Base-by-base conservation (phyloP, 2,329 filamentous ascomycete genomes). In the Fusarium abutilonis region DNA sequence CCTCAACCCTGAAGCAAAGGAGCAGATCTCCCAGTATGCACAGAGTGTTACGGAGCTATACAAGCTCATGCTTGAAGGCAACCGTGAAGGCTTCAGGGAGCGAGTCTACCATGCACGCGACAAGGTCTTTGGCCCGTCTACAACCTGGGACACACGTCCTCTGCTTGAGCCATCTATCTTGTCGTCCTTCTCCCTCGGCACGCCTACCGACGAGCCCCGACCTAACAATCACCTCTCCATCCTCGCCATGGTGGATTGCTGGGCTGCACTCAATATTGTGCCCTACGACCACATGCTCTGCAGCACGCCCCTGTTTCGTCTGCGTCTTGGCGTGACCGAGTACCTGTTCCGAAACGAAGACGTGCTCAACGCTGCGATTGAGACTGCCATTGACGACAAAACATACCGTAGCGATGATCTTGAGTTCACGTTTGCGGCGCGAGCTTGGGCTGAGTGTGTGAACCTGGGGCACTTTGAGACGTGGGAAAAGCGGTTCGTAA, bases 261-360 rank as follows among this genome's bases (percentile, higher is more conserved):
- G 95, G 95, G 95, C 91, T 73, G 91, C 92, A 67, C 84, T 98
- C 41, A 90, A 88, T 31, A 99, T 97, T 70, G 90, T 96, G 43
- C 95, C 95, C 1, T 99, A 99, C 76, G 94, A 99, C 77, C 96
- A 99, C 80, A 99, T 99, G 93, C 96, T 99, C 68, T 99, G 95
- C 80, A 97, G 93, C 50, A 99, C 95, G 35, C 95, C 95, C 79
- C 86, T 98, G 42, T 99, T 99, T 81, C 90, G 95, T 46, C 86
- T 99, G 64, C 97, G 95, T 87, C 85, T 99, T 31, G 95, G 95
- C 53, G 96, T 97, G n/a, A 94, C 93, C 1, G 95, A 99, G 78
- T 94, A 96, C 74, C 83, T 99, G 34, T 99, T 97, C 81, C 89
- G 93, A 64, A 93, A 93, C 71, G 83, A 86, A 15, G 86, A 85